A percentile compares a stretch with the other conserved stretches of the same genome.
Evolutionary conservation across 2,329 filamentous ascomycete species (phyloP).

Genomic region (Hymenoscyphus repandus): DNA sequence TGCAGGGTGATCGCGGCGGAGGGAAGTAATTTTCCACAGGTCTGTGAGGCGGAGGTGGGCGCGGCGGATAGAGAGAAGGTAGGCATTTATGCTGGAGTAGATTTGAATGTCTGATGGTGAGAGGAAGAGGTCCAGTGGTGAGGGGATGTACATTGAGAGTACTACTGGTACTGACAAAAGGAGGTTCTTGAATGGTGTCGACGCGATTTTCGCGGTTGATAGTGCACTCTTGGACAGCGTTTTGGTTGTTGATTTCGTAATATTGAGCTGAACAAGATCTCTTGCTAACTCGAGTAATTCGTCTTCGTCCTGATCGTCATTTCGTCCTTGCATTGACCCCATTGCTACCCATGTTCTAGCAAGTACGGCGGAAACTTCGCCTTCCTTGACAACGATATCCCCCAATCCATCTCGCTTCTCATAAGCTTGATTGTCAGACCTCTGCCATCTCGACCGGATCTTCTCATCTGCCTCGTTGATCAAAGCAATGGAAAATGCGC

Average conservation of each 20-base stretch:
- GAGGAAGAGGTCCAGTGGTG: constrained; percentile 84
- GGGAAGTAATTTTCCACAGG: constrained; percentile 78
- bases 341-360: constrained; percentile 74
- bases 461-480: constrained; percentile 81
- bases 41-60: constrained; percentile 80
- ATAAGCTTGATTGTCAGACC: constrained; percentile 53
- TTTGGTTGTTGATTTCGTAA: constrained; percentile 43
- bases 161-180: constrained; percentile 72
- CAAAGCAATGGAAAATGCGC: constrained; percentile 85
- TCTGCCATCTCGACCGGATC: constrained; percentile 66
- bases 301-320: constrained; percentile 65
- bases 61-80: constrained; percentile 77
- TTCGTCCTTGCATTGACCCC: constrained; percentile 63
- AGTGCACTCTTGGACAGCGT: constrained; percentile 33
- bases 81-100: constrained; percentile 83
- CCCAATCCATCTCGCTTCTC: constrained; percentile 55
- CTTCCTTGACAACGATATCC: constrained; percentile 73
- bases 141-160: constrained; percentile 66
- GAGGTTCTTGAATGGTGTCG: constrained; percentile 68
- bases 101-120: constrained; percentile 67
- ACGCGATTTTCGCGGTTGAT: constrained; percentile 14
- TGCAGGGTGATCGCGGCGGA: constrained; percentile 71
- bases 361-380: constrained; percentile 74
- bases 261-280: constrained; percentile 64
- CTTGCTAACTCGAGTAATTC: constrained; percentile 79